phyloP scores from a whole-genome alignment of 2,329 filamentous ascomycete genomes.

The Neoscytalidium dimidiatum region DNA sequence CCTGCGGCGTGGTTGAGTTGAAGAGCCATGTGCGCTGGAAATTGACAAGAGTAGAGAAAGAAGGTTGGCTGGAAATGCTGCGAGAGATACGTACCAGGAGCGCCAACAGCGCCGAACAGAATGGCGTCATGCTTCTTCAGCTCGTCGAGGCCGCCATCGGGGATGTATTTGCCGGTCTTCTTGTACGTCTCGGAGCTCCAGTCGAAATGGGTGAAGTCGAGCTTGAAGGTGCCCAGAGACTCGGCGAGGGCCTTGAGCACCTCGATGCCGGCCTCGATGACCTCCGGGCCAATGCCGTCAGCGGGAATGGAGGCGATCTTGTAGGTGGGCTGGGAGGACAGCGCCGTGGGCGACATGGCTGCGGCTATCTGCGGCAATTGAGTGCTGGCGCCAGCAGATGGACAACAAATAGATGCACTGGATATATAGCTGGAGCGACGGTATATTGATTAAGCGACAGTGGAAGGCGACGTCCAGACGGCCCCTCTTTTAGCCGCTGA shows the following conservation, averaged over 20 bases:
- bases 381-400: background rate
- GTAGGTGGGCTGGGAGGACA: background rate
- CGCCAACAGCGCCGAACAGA: conserved; percentile 68
- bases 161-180: conserved; percentile 65
- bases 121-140: conserved; percentile 65
- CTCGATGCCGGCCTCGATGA: conserved; percentile 63
- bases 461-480: background rate
- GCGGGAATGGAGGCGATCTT: conserved; percentile 55
- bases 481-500: conserved; percentile 2
- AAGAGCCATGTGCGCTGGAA: too few relatives aligned
- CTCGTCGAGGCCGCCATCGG: conserved; percentile 59
- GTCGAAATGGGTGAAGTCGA: conserved; percentile 65
- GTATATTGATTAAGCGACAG: conserved; percentile 13
- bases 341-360: background rate
- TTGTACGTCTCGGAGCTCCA: conserved; percentile 70
- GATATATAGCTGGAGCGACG: background rate
- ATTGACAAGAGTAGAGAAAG: background rate
- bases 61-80: background rate
- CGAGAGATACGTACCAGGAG: conserved; percentile 47
- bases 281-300: conserved; percentile 70
- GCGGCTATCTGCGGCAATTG: background rate
- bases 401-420: background rate
- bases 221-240: conserved; percentile 57
- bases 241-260: conserved; percentile 59
- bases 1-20: too few relatives aligned